Conservation (phyloP, 129 eudicot genomes). For the Saposhnikovia divaricata region DNA sequence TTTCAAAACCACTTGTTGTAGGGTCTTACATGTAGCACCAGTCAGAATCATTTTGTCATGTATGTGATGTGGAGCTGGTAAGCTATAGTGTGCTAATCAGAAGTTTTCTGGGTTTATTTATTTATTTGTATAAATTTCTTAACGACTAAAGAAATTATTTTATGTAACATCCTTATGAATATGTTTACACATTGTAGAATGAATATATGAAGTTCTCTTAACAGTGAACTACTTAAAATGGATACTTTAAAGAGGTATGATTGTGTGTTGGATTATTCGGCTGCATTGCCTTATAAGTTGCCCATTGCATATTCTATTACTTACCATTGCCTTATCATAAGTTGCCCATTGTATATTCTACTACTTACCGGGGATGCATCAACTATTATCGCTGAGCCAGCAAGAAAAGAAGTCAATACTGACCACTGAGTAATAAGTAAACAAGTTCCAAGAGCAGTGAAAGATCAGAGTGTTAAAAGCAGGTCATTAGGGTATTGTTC, state of each 20-base stretch:
- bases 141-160: no score
- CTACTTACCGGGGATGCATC: no score
- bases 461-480: conserved; percentile 23
- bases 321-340: no score
- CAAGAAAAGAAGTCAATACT: conserved; percentile 32
- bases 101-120: conserved; percentile 13
- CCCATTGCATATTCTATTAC: no score
- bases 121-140: not conserved
- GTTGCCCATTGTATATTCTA: no score
- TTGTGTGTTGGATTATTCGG: no score
- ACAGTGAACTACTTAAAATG: not conserved
- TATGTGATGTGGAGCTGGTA: conserved; percentile 39
- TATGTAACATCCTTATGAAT: no score
- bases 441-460: not conserved
- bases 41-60: conserved; percentile 14
- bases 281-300: no score
- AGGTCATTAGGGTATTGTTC: conserved; percentile 30
- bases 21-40: not conserved
- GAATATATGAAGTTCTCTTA: not conserved
- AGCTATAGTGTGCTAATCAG: conserved; percentile 29
- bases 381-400: no score
- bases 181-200: not conserved
- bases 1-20: not conserved
- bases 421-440: not conserved
- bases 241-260: not conserved